A percentile compares a stretch with the other conserved stretches of the same genome.
Conservation (phyloP, 2,329 filamentous ascomycete species). For the Neofusicoccum parvum region DNA sequence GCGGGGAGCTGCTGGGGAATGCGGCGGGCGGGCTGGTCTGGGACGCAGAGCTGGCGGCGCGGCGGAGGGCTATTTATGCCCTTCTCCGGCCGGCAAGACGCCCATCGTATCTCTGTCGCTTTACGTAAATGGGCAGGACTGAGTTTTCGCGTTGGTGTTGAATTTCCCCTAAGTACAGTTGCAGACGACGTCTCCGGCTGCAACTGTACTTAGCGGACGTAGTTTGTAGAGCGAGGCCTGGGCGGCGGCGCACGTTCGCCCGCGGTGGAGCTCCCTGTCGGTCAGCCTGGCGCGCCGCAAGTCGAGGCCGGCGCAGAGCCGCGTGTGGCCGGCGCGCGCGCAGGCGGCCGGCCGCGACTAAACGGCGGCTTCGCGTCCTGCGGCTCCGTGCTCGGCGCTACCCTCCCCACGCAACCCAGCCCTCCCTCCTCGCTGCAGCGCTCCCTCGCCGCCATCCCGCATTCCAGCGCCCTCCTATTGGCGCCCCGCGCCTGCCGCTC, state of each 20-base stretch:
- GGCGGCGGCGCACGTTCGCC: not conserved
- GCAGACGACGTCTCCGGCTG: conserved; percentile 3
- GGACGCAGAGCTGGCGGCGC: not conserved
- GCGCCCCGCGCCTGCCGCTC: not conserved
- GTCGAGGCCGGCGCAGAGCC: not conserved
- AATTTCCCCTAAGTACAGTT: conserved; percentile 18
- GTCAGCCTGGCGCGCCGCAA: not conserved
- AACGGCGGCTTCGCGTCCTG: not conserved
- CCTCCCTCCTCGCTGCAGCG: not conserved
- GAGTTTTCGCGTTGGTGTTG: conserved; percentile 22
- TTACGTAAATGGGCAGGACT: conserved; percentile 22
- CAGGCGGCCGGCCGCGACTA: not conserved
- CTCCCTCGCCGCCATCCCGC: not conserved
- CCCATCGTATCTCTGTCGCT: conserved; percentile 18
- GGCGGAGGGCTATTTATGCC: conserved; percentile 18
- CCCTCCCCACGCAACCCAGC: not conserved
- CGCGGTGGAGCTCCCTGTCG: conserved; percentile 1
- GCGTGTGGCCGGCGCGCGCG: too few species aligned
- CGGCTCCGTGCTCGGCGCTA: conserved; percentile 16
- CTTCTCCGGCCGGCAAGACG: not conserved
- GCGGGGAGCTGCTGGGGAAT: not conserved
- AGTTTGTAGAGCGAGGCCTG: conserved; percentile 6
- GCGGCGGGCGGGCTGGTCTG: not conserved
- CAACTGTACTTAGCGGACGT: conserved; percentile 21
- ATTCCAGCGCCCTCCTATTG: not conserved